Evolutionary conservation across 768 basidiomycete genomes (phyloP).

Genomic region (Lentinula guzmanii): DNA sequence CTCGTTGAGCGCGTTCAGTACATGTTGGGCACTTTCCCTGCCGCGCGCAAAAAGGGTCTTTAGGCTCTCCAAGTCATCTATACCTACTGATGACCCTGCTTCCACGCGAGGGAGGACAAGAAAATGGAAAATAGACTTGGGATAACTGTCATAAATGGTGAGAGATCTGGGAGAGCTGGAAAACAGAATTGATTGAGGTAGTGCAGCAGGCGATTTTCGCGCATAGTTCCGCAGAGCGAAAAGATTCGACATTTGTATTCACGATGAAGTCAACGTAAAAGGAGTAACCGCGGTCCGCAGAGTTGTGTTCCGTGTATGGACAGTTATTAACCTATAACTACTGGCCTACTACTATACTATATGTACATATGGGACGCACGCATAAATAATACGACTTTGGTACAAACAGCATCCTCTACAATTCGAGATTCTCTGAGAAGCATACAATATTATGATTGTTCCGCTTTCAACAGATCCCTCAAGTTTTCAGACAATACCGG

Average conservation of each 20-base stretch:
- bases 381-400: constrained; percentile 11
- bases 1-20: constrained; percentile 46
- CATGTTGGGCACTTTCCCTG: constrained; percentile 44
- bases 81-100: constrained; percentile 19
- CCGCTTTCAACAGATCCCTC: constrained; percentile 49
- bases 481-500: constrained; percentile 58
- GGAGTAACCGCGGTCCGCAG: too few species aligned
- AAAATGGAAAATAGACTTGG: constrained; percentile 86
- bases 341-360: not conserved
- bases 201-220: constrained; percentile 35
- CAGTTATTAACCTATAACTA: too few species aligned
- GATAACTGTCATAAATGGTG: constrained; percentile 70
- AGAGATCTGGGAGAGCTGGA: constrained; percentile 46
- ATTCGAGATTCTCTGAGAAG: too few species aligned
- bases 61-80: constrained; percentile 44
- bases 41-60: constrained; percentile 48
- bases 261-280: not conserved
- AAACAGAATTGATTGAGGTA: constrained; percentile 61
- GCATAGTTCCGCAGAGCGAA: constrained; percentile 62
- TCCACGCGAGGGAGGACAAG: constrained; percentile 69
- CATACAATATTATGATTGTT: constrained; percentile 16
- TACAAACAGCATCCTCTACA: not conserved
- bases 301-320: too few species aligned
- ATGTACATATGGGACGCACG: not conserved
- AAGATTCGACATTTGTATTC: constrained; percentile 35